Percentiles rank a stretch among this genome's conserved stretches.
phyloP scores from a whole-genome alignment of 2,329 filamentous ascomycete genomes.

The Diaporthe citri region DNA sequence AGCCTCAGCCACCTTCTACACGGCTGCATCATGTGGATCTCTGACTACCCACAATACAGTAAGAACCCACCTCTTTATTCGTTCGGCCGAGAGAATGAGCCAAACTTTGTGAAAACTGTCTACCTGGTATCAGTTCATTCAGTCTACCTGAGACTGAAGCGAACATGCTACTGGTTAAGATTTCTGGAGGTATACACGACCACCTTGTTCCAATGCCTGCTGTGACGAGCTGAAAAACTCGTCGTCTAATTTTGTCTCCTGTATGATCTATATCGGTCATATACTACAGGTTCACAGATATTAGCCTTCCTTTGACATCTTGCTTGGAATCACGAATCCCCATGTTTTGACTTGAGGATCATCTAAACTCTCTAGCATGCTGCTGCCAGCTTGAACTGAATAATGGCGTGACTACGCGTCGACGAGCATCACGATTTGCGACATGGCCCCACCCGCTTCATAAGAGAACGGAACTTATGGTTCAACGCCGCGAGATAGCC shows the following conservation, averaged over 20 bases:
- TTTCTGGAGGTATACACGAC: neutral
- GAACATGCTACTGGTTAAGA: neutral
- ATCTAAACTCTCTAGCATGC: neutral
- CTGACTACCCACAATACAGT: neutral
- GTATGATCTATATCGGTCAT: neutral
- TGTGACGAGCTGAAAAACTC: neutral
- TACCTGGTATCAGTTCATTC: neutral
- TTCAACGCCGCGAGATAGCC: conserved; percentile 5
- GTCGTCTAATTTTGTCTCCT: neutral
- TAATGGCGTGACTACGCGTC: neutral
- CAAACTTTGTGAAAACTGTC: neutral
- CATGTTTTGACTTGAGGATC: neutral
- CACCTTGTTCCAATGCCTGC: neutral
- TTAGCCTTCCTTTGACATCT: neutral
- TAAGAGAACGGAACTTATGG: neutral
- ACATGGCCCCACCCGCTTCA: neutral
- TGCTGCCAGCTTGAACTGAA: neutral
- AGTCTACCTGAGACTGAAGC: neutral
- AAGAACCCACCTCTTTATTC: neutral
- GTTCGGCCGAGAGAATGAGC: neutral
- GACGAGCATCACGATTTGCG: neutral
- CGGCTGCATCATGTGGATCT: neutral
- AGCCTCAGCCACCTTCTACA: neutral
- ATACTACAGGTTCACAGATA: neutral
- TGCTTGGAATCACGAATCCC: neutral